phyloP scores from a whole-genome alignment of 805 yeast species.

The Pichia nanzhaoensis region DNA sequence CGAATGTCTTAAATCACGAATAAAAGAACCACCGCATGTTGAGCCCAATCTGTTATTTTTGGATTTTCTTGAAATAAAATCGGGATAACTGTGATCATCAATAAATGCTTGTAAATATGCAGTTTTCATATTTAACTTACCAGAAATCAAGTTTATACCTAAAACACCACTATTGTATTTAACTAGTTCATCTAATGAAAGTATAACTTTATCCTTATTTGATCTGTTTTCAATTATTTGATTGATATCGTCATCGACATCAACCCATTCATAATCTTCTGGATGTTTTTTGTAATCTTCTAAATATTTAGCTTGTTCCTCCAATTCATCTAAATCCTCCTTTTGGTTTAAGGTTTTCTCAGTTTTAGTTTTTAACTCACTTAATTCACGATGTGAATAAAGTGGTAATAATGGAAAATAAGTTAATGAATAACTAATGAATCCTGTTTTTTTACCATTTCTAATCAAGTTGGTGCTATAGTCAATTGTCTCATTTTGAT shows the following conservation, averaged over 20 bases:
- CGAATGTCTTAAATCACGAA: slow-evolving; percentile 67
- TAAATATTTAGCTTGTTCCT: slow-evolving; percentile 44
- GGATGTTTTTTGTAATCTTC: slow-evolving; percentile 51
- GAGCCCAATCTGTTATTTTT: slow-evolving; percentile 38
- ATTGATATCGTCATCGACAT: slow-evolving; percentile 31
- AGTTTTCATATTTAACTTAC: slow-evolving; percentile 40
- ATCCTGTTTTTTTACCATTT: slow-evolving; percentile 34
- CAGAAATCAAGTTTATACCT: slow-evolving; percentile 46
- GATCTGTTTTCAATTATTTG: slow-evolving; percentile 24
- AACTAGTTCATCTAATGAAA: slow-evolving; percentile 47
- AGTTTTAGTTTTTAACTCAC: slow-evolving; percentile 36
- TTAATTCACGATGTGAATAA: slow-evolving; percentile 50
- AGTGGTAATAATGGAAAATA: slow-evolving; percentile 63
- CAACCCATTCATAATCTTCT: slow-evolving; percentile 57
- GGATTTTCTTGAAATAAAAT: slow-evolving; percentile 44
- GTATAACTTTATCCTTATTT: slow-evolving; percentile 34
- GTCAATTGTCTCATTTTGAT: slow-evolving; percentile 12
- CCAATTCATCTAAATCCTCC: slow-evolving; percentile 33
- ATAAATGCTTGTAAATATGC: slow-evolving; percentile 50
- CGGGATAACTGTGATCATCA: slow-evolving; percentile 60
- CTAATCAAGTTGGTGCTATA: slow-evolving; percentile 7
- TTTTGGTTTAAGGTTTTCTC: slow-evolving; percentile 36
- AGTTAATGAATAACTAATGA: slow-evolving; percentile 47
- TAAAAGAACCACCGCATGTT: slow-evolving; percentile 52
- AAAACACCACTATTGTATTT: slow-evolving; percentile 57